A percentile compares a stretch with the other conserved stretches of the same genome.
phyloP scores from a whole-genome alignment of 23 red algal genomes.

The Agarophyton chilense region DNA sequence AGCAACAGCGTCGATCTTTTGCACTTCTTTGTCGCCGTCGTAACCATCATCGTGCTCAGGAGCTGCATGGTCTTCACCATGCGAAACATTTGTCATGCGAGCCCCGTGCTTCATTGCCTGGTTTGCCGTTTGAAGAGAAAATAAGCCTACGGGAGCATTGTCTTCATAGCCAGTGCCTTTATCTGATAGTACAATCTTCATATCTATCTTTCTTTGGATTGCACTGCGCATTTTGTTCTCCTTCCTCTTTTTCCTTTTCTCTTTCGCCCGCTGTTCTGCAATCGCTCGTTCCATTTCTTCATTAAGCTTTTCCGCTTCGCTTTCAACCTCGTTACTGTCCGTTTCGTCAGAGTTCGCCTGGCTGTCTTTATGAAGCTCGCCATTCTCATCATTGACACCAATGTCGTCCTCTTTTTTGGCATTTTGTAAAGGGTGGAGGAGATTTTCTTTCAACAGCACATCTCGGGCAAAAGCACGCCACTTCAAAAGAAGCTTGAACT shows the following conservation, averaged over 20 bases:
- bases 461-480: constrained; percentile 64
- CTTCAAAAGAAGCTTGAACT: constrained; percentile 84
- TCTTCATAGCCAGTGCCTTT: constrained; percentile 17
- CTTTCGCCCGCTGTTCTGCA: constrained; percentile 41
- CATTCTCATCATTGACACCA: background rate
- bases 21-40: constrained; percentile 7
- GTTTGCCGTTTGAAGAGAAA: constrained; percentile 55
- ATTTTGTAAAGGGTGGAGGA: background rate
- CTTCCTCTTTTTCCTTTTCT: constrained; percentile 68
- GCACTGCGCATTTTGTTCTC: constrained; percentile 63
- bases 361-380: background rate
- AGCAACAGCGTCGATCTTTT: background rate
- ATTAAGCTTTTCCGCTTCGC: constrained; percentile 45
- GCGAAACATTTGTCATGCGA: constrained; percentile 18
- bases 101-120: constrained; percentile 45
- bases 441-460: constrained; percentile 17
- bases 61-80: background rate
- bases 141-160: constrained; percentile 28
- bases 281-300: constrained; percentile 60
- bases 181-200: constrained; percentile 80
- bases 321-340: constrained; percentile 30
- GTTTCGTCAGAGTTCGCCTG: background rate
- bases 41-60: constrained; percentile 38
- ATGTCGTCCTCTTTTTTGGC: background rate
- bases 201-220: constrained; percentile 69